Conservation (phyloP, 768 basidiomycete genomes). For the Tylopilus sp. region DNA sequence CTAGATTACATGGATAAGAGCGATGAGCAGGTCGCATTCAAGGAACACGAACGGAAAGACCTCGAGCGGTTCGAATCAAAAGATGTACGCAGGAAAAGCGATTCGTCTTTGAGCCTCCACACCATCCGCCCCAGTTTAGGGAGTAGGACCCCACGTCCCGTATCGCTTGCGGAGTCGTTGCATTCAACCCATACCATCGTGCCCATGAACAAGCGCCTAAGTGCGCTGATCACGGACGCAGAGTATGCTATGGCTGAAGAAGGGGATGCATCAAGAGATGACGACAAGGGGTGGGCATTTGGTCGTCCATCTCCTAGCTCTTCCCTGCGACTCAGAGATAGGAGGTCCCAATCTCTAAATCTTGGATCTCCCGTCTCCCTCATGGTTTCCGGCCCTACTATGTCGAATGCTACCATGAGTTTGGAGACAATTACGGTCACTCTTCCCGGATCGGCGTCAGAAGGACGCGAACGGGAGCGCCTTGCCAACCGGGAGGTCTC, state of each 20-base stretch:
- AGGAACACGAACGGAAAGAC: slow-evolving; percentile 30
- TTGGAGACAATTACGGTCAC: slow-evolving; percentile 29
- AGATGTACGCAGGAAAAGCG: slow-evolving; percentile 78
- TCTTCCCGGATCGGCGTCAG: slow-evolving; percentile 26
- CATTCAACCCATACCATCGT: slow-evolving; percentile 73
- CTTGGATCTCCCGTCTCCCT: slow-evolving; percentile 36
- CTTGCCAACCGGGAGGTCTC: slow-evolving; percentile 42
- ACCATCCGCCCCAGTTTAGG: slow-evolving; percentile 60
- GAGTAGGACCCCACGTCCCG: slow-evolving; percentile 59
- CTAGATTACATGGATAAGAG: slow-evolving; percentile 49
- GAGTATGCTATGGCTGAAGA: slow-evolving; percentile 69
- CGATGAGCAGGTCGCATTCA: slow-evolving; percentile 29
- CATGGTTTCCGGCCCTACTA: slow-evolving; percentile 23
- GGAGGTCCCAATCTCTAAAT: slow-evolving; percentile 66
- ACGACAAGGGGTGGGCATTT: slow-evolving; percentile 18
- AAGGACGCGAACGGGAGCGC: slow-evolving; percentile 37
- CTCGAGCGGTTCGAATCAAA: slow-evolving; percentile 43
- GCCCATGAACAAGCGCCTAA: slow-evolving; percentile 61
- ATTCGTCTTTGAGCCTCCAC: slow-evolving; percentile 75
- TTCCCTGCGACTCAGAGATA: slow-evolving; percentile 46
- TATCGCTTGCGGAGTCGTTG: slow-evolving; percentile 74
- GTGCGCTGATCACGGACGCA: slow-evolving; percentile 63
- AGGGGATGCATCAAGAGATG: slow-evolving; percentile 34
- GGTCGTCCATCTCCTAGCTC: slow-evolving; percentile 39
- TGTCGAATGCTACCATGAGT: slow-evolving; percentile 30